Evolutionary conservation across 2,329 filamentous ascomycete genomes (phyloP).

Genomic region (Aspergillus japonicus): DNA sequence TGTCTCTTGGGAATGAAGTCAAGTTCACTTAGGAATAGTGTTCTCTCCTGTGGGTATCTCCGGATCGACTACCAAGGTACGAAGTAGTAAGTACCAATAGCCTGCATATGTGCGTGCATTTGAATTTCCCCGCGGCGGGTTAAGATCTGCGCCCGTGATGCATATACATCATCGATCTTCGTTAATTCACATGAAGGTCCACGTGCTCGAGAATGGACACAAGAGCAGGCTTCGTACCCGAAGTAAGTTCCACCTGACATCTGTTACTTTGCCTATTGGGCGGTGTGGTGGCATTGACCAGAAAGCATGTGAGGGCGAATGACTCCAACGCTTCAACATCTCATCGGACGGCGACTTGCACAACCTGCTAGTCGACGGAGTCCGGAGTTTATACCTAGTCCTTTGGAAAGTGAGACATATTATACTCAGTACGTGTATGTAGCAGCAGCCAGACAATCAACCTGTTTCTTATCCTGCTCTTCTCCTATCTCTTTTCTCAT

Average conservation of each 20-base stretch:
- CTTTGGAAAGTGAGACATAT: not conserved
- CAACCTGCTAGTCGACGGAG: not conserved
- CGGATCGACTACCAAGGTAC: no score
- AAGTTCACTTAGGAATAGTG: not conserved
- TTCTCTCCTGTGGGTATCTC: not conserved
- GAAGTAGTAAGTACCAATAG: no score
- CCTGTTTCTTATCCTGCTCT: no score
- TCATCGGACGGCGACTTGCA: not conserved
- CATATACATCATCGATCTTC: not conserved
- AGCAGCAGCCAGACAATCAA: no score
- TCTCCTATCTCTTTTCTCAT: no score
- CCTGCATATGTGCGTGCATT: no score
- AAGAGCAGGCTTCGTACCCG: not conserved
- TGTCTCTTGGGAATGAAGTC: no score
- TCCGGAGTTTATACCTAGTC: not conserved
- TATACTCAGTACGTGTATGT: no score
- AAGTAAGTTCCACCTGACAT: not conserved
- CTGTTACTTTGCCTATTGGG: not conserved
- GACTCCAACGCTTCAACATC: not conserved
- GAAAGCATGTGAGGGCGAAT: not conserved
- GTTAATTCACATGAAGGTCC: not conserved
- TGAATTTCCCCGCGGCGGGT: no score
- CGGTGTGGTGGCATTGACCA: not conserved
- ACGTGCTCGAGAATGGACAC: not conserved
- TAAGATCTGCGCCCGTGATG: not conserved